A percentile compares a stretch with the other conserved stretches of the same genome.
Evolutionary conservation across 2,329 filamentous ascomycete species (phyloP).

Genomic region (Cryphonectria japonica): DNA sequence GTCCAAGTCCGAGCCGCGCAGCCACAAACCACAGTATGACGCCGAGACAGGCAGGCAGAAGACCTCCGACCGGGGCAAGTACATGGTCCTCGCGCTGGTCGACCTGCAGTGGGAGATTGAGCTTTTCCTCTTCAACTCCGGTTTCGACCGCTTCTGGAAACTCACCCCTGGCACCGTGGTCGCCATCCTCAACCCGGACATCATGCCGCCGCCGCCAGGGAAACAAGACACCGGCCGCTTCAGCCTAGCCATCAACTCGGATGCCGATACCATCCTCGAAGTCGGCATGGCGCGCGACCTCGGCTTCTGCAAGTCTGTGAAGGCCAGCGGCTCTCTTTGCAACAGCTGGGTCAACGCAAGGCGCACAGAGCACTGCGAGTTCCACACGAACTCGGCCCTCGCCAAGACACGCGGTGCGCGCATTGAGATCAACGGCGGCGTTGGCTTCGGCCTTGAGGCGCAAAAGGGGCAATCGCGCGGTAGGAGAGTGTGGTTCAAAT

Average conservation of each 20-base stretch:
- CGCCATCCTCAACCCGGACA: conserved; percentile 86
- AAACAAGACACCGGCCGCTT: conserved; percentile 81
- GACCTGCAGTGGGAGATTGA: conserved; percentile 92
- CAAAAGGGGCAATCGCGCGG: conserved; percentile 25
- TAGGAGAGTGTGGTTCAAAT: conserved; percentile 33
- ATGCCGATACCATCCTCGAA: conserved; percentile 87
- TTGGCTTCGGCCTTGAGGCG: conserved; percentile 42
- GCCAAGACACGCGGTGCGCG: conserved; percentile 67
- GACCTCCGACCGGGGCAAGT: conserved; percentile 72
- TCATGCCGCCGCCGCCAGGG: conserved; percentile 83
- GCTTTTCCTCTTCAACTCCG: conserved; percentile 87
- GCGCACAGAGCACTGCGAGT: conserved; percentile 90
- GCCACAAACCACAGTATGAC: conserved; percentile 53
- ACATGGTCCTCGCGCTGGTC: conserved; percentile 87
- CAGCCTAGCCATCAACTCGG: conserved; percentile 81
- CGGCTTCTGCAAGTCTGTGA: conserved; percentile 83
- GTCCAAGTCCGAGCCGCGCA: conserved; percentile 80
- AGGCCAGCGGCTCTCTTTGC: conserved; percentile 82
- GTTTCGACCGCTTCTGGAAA: conserved; percentile 93
- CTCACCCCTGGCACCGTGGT: conserved; percentile 88
- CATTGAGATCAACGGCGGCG: conserved; percentile 75
- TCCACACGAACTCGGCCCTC: conserved; percentile 82
- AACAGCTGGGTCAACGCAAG: conserved; percentile 84
- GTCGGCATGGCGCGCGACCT: conserved; percentile 84
- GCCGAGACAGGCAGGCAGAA: conserved; percentile 51